These are phyloP conservation scores for Xylaria curta DNA, from an alignment of 495 filamentous ascomycete species.

Conservation along the genomic window DNA sequence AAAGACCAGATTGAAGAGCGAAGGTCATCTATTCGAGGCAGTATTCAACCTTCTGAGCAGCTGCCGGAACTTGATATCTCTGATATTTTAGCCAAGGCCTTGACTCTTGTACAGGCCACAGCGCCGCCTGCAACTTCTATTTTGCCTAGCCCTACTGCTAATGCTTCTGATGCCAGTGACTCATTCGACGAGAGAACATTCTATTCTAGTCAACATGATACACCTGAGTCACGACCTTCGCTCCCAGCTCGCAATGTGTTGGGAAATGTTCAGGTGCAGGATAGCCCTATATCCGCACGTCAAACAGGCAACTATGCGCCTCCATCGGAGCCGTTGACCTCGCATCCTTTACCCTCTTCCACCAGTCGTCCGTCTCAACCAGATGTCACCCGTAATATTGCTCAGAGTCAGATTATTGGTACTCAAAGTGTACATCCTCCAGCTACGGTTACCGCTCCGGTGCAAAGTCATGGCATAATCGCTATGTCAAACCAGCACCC, in stretches of 20 bases:
- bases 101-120: slow-evolving; percentile 65
- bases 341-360: slow-evolving; percentile 24
- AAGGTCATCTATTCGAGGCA: slow-evolving; percentile 56
- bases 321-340: slow-evolving; percentile 21
- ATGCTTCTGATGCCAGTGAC: slow-evolving; percentile 68
- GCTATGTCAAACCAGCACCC: slow-evolving; percentile 19
- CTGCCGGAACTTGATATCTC: slow-evolving; percentile 76
- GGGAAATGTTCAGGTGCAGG: slow-evolving; percentile 53
- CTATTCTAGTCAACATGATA: slow-evolving; percentile 80
- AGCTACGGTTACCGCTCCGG: slow-evolving; percentile 27
- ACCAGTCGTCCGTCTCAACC: slow-evolving; percentile 18
- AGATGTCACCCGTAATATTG: slow-evolving; percentile 12
- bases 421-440: not conserved
- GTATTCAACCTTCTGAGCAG: slow-evolving; percentile 65
- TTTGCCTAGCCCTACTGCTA: slow-evolving; percentile 57
- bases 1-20: slow-evolving; percentile 76
- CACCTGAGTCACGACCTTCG: slow-evolving; percentile 51
- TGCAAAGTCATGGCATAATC: slow-evolving; percentile 19
- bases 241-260: slow-evolving; percentile 49
- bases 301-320: slow-evolving; percentile 23
- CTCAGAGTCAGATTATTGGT: slow-evolving; percentile 3
- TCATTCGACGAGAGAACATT: slow-evolving; percentile 94
- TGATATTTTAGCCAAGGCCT: slow-evolving; percentile 73
- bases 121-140: slow-evolving; percentile 55
- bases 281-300: slow-evolving; percentile 22